Evolutionary conservation across 106 monocot genomes (phyloP).

Genomic region (Vanilla planifolia): DNA sequence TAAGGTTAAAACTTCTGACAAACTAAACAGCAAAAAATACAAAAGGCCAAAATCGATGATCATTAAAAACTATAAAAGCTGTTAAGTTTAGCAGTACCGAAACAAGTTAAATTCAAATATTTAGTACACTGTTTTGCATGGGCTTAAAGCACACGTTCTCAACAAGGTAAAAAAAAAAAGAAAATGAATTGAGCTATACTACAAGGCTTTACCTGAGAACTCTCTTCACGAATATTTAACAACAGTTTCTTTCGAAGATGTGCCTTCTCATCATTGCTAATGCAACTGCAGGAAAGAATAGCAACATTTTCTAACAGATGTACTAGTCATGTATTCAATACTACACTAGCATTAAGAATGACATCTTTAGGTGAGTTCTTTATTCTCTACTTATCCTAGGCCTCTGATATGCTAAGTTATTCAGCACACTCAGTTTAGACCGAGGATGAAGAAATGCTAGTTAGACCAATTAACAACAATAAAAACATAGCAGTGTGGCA

Average conservation of each 20-base stretch:
- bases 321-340: neutral
- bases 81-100: neutral
- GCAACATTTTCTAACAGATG: neutral
- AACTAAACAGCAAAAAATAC: neutral
- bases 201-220: slow-evolving; percentile 48
- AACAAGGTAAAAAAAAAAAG: neutral
- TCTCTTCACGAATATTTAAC: slow-evolving; percentile 77
- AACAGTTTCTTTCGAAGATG: slow-evolving; percentile 79
- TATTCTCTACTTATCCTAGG: no score
- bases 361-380: no score
- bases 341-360: no score
- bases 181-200: neutral
- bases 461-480: neutral
- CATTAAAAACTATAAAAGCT: neutral
- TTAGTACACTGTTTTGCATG: no score
- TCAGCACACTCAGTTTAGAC: no score
- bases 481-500: no score
- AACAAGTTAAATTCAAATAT: neutral
- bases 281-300: slow-evolving; percentile 42
- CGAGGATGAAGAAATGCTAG: no score
- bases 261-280: slow-evolving; percentile 80
- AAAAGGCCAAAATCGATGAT: neutral
- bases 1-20: neutral
- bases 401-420: no score
- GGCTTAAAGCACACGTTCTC: neutral